A percentile compares a stretch with the other conserved stretches of the same genome.
These are phyloP conservation scores for Leccinum angustisporum DNA, from an alignment of 1,284 basidiomycete genomes.

Conservation along the genomic window DNA sequence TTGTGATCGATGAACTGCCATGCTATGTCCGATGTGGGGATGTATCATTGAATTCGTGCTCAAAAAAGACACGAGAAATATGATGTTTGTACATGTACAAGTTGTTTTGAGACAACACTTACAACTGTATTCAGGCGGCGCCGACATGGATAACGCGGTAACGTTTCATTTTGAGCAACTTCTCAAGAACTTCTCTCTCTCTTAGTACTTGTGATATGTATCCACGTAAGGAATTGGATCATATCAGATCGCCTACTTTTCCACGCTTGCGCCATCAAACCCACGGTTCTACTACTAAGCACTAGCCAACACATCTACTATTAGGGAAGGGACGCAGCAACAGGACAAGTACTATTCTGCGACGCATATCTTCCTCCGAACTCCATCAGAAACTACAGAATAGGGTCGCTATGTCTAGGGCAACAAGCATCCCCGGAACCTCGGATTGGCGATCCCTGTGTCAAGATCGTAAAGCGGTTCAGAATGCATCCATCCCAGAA, in stretches of 20 bases:
- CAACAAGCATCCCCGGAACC: neutral
- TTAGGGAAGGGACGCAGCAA: neutral
- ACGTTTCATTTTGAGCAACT: neutral
- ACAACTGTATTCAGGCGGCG: neutral
- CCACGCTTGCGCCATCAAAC: neutral
- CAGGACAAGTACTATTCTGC: neutral
- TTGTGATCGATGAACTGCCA: neutral
- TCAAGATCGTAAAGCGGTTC: conserved; percentile 17
- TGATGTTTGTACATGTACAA: neutral
- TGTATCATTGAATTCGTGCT: neutral
- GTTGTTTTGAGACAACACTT: too few relatives aligned
- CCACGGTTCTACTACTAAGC: neutral
- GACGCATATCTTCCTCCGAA: neutral
- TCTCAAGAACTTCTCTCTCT: neutral
- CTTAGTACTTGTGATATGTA: neutral
- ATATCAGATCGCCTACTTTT: neutral
- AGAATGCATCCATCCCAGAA: conserved; percentile 27
- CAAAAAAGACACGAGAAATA: neutral
- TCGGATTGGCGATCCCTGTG: conserved; percentile 25
- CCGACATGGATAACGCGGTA: neutral
- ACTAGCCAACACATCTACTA: neutral
- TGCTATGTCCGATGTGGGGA: neutral
- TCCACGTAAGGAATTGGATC: neutral
- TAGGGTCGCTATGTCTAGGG: neutral
- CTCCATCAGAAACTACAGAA: neutral